These are phyloP conservation scores for Phytophthora hibernalis DNA, from an alignment of 352 stramenopile genomes.

Conservation along the genomic window DNA sequence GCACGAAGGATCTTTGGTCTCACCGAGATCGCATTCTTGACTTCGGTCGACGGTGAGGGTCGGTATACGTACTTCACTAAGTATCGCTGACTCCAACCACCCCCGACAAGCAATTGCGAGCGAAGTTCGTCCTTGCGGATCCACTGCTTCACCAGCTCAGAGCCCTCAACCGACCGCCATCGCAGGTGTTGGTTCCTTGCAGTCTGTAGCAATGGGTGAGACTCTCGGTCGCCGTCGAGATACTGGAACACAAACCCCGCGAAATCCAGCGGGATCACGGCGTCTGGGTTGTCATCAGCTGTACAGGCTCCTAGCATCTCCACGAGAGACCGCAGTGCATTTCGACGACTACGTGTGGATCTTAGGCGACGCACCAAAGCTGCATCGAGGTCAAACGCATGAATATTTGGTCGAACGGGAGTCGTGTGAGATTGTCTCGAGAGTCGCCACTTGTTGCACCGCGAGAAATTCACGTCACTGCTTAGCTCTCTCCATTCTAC, in stretches of 20 bases:
- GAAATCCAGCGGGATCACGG: conserved; percentile 23
- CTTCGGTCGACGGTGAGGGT: not conserved
- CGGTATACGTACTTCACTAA: conserved; percentile 11
- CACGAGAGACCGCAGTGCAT: conserved; percentile 27
- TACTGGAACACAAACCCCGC: conserved; percentile 26
- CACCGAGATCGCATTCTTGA: not conserved
- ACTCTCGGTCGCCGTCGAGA: conserved; percentile 16
- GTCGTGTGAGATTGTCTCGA: conserved; percentile 3
- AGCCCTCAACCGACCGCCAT: conserved; percentile 20
- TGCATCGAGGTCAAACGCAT: conserved; percentile 25
- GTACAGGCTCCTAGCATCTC: conserved; percentile 25
- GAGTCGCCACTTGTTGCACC: conserved; percentile 11
- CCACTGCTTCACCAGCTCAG: conserved; percentile 11
- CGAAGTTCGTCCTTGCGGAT: conserved; percentile 30
- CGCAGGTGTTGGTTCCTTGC: conserved; percentile 25
- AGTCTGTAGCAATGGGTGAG: conserved; percentile 24
- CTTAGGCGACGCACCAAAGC: conserved; percentile 24
- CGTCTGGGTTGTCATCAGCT: conserved; percentile 1
- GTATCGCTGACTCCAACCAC: conserved; percentile 3
- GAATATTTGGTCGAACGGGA: conserved; percentile 1
- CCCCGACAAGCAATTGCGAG: conserved; percentile 16
- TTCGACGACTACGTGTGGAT: conserved; percentile 16
- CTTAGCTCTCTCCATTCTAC: conserved; percentile 26
- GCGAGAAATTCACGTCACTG: conserved; percentile 24
- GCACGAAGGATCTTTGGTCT: not conserved